phyloP scores from a whole-genome alignment of 192 early-diverging fungal species.

The Radiomyces spectabilis region DNA sequence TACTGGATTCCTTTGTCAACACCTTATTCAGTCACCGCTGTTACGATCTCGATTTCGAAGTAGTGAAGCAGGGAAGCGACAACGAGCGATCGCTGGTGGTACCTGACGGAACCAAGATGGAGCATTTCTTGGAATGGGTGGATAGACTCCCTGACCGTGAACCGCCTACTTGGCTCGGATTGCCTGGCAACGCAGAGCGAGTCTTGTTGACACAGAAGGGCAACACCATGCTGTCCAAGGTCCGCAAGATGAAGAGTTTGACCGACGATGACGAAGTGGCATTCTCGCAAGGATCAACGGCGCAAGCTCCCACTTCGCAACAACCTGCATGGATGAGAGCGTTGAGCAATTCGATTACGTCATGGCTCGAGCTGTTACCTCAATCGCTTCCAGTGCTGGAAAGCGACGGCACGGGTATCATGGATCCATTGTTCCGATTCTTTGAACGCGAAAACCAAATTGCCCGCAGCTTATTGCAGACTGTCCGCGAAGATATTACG shows the following conservation, averaged over 20 bases:
- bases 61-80: slow-evolving; percentile 9
- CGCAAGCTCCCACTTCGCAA: slow-evolving; percentile 9
- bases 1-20: slow-evolving; percentile 84
- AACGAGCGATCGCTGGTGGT: slow-evolving; percentile 44
- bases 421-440: slow-evolving; percentile 72
- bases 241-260: slow-evolving; percentile 75
- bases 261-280: slow-evolving; percentile 75
- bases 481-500: slow-evolving; percentile 58
- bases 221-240: slow-evolving; percentile 73
- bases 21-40: slow-evolving; percentile 68
- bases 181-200: slow-evolving; percentile 89
- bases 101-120: slow-evolving; percentile 82
- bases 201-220: slow-evolving; percentile 81
- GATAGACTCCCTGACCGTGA: slow-evolving; percentile 79
- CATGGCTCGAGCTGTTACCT: slow-evolving; percentile 55
- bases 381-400: slow-evolving; percentile 14
- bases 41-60: slow-evolving; percentile 72
- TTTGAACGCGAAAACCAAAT: slow-evolving; percentile 75
- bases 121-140: slow-evolving; percentile 89
- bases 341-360: slow-evolving; percentile 38
- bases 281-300: slow-evolving; percentile 26
- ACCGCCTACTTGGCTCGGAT: slow-evolving; percentile 95
- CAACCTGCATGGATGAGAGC: slow-evolving; percentile 77
- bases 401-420: slow-evolving; percentile 28
- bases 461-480: slow-evolving; percentile 47